Evolutionary conservation across 768 basidiomycete genomes (phyloP).

Genomic region (Mycena venus): DNA sequence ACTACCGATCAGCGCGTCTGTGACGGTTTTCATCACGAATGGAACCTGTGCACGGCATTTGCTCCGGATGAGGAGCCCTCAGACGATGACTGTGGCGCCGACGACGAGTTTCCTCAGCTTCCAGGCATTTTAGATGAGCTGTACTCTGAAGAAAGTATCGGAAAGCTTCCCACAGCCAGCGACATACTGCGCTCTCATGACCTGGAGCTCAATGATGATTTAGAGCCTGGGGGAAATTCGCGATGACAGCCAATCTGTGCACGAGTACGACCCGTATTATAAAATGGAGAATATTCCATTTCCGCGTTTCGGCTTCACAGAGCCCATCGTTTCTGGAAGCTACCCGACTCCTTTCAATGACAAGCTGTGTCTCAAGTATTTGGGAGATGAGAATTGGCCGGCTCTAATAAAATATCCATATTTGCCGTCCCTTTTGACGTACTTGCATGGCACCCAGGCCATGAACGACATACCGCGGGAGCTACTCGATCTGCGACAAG

Average conservation of each 20-base stretch:
- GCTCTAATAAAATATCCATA: not conserved
- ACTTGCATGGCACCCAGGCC: not conserved
- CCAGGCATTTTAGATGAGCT: not conserved
- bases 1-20: conserved; percentile 5
- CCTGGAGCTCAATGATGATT: not conserved
- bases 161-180: not conserved
- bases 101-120: not conserved
- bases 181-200: not conserved
- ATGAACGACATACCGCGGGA: not conserved
- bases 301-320: not conserved
- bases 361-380: not conserved
- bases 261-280: not conserved
- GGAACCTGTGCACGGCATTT: conserved; percentile 7
- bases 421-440: not conserved
- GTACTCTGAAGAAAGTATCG: not conserved
- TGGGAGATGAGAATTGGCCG: conserved; percentile 1
- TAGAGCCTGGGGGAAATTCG: not conserved
- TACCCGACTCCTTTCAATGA: not conserved
- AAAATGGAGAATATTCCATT: not conserved
- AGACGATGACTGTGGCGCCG: not conserved
- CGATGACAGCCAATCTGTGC: not conserved
- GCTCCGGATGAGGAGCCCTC: not conserved
- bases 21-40: conserved; percentile 3
- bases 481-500: conserved; percentile 3
- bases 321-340: not conserved